Percentiles rank a stretch among this genome's conserved stretches.
phyloP scores from a whole-genome alignment of 345 rosid genomes.

The Nephelium lappaceum region DNA sequence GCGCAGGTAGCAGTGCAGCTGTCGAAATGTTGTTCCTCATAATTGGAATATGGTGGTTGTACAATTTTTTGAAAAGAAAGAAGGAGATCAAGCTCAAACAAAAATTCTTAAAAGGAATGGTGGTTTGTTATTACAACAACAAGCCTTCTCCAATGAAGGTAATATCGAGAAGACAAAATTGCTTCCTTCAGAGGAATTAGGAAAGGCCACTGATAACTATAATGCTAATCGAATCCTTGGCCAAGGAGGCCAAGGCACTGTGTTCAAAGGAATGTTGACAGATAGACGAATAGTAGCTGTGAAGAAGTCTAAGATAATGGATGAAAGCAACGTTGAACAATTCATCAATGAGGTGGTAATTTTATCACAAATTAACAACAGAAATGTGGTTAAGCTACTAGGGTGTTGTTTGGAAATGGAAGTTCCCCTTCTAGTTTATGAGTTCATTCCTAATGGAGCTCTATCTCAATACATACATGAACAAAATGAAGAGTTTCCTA shows the following conservation, averaged over 20 bases:
- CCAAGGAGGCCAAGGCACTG: slow-evolving; percentile 10
- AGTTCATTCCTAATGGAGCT: too few relatives aligned
- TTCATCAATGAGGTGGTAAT: too few relatives aligned
- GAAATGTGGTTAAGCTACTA: too few relatives aligned
- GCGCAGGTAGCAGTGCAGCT: too few relatives aligned
- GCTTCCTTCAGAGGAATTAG: neutral
- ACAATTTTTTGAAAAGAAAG: neutral
- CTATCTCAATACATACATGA: too few relatives aligned
- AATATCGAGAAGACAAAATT: neutral
- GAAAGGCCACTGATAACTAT: neutral
- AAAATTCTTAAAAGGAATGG: slow-evolving; percentile 2
- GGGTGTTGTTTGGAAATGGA: too few relatives aligned
- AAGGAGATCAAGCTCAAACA: neutral
- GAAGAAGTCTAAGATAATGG: neutral
- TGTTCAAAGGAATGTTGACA: slow-evolving; percentile 4
- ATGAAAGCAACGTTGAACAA: too few relatives aligned
- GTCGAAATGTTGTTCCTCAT: too few relatives aligned
- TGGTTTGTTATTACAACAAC: neutral
- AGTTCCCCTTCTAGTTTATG: too few relatives aligned
- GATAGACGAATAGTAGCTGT: slow-evolving; percentile 2
- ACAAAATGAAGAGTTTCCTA: too few relatives aligned
- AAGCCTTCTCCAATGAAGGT: neutral
- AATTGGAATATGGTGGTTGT: too few relatives aligned
- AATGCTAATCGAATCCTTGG: slow-evolving; percentile 6
- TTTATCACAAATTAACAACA: too few relatives aligned